phyloP scores from a whole-genome alignment of 805 yeast genomes.

The Candida odintsovae region DNA sequence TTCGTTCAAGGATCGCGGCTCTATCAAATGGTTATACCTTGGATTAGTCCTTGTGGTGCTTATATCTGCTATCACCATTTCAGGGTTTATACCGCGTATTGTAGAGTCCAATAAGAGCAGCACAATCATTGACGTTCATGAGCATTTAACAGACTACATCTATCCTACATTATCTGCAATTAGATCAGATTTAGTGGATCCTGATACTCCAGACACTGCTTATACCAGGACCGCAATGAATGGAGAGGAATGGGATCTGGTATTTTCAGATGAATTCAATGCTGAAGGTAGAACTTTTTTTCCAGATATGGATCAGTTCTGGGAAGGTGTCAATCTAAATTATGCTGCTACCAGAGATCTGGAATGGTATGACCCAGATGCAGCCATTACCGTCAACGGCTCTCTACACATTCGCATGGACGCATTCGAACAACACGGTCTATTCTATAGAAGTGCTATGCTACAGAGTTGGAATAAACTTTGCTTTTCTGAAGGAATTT shows the following conservation, averaged over 20 bases:
- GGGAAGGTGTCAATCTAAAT: conserved; percentile 78
- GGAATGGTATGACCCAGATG: conserved; percentile 96
- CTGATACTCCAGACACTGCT: conserved; percentile 54
- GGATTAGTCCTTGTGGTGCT: background rate
- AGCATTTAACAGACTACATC: conserved; percentile 5
- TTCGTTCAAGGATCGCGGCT: background rate
- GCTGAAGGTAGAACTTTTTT: conserved; percentile 87
- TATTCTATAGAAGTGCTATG: conserved; percentile 88
- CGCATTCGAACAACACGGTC: conserved; percentile 72
- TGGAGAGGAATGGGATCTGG: conserved; percentile 70
- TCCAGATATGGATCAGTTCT: conserved; percentile 87
- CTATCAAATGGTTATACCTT: background rate
- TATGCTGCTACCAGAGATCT: conserved; percentile 85
- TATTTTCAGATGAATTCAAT: conserved; percentile 88
- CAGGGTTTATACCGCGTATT: background rate
- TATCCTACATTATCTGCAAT: conserved; percentile 50
- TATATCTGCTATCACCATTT: background rate
- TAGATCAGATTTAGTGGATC: conserved; percentile 49
- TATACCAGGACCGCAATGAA: conserved; percentile 44
- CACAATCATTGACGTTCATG: background rate
- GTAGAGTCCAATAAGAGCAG: background rate
- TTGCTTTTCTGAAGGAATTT: conserved; percentile 79
- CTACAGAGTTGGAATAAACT: conserved; percentile 87
- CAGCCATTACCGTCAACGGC: conserved; percentile 72
- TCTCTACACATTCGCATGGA: conserved; percentile 66